Evolutionary conservation across 768 basidiomycete species (phyloP).

Genomic region (Lactifluus volemus): DNA sequence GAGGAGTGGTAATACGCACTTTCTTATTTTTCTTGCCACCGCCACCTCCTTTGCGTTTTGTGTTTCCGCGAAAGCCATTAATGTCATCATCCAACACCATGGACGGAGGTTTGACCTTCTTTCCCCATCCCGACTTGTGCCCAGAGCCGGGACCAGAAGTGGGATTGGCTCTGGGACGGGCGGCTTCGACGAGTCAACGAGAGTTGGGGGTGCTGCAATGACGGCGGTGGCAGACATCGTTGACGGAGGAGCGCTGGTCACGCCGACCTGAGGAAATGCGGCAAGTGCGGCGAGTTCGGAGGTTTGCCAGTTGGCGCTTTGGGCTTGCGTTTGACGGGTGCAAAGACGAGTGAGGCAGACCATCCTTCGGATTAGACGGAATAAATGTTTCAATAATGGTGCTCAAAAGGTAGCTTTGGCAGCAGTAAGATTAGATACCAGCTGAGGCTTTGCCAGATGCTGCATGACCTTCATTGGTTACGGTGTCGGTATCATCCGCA

Average conservation of each 20-base stretch:
- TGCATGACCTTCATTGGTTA: slow-evolving; percentile 24
- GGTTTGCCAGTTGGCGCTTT: slow-evolving; percentile 46
- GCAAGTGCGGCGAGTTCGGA: slow-evolving; percentile 53
- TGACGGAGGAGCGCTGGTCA: slow-evolving; percentile 21
- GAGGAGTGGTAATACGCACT: slow-evolving; percentile 30
- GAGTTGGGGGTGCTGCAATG: slow-evolving; percentile 59
- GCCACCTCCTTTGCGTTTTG: slow-evolving; percentile 46
- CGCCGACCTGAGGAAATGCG: slow-evolving; percentile 18
- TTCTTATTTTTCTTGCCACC: slow-evolving; percentile 51
- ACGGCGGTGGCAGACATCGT: slow-evolving; percentile 49
- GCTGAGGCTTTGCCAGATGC: slow-evolving; percentile 43
- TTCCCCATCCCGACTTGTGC: slow-evolving; percentile 60
- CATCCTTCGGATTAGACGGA: slow-evolving; percentile 48
- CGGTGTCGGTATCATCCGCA: slow-evolving; percentile 15
- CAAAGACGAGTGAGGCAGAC: slow-evolving; percentile 86
- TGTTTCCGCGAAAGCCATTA: slow-evolving; percentile 65
- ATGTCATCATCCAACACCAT: slow-evolving; percentile 87
- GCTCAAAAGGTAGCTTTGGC: slow-evolving; percentile 24
- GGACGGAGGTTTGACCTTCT: slow-evolving; percentile 83
- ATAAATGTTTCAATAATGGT: slow-evolving; percentile 15
- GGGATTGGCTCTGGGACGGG: slow-evolving; percentile 27
- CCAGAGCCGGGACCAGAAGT: slow-evolving; percentile 29
- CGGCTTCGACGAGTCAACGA: slow-evolving; percentile 31
- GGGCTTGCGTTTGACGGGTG: slow-evolving; percentile 57
- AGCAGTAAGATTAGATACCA: slow-evolving; percentile 43